Evolutionary conservation across 176 grass and related monocot genomes (phyloP).

Genomic region (Dactylis glomerata): DNA sequence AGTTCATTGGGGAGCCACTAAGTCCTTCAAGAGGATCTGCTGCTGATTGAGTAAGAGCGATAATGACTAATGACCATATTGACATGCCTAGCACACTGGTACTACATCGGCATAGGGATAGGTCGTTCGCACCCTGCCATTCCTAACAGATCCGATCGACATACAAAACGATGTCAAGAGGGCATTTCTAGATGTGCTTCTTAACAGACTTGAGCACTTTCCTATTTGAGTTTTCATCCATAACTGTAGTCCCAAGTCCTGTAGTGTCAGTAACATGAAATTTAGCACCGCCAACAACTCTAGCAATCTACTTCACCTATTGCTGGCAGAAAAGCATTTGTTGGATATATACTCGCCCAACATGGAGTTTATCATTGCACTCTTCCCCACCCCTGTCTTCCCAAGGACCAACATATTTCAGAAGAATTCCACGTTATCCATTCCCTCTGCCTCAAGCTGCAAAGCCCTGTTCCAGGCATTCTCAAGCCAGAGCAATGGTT

Average conservation of each 20-base stretch:
- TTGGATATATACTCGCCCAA: conserved; percentile 66
- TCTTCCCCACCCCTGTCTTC: conserved; percentile 90
- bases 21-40: conserved; percentile 70
- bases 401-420: conserved; percentile 89
- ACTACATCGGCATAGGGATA: conserved; percentile 54
- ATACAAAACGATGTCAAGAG: conserved; percentile 81
- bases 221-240: conserved; percentile 68
- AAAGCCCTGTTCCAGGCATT: conserved; percentile 71
- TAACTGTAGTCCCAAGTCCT: conserved; percentile 54
- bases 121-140: conserved; percentile 51
- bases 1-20: conserved; percentile 63
- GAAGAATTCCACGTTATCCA: conserved; percentile 61
- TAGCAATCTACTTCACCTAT: conserved; percentile 59
- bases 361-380: conserved; percentile 89
- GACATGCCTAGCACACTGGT: conserved; percentile 65
- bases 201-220: conserved; percentile 77
- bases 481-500: conserved; percentile 50
- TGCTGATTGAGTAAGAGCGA: conserved; percentile 80
- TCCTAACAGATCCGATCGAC: conserved; percentile 78
- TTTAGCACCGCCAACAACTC: conserved; percentile 66
- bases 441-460: conserved; percentile 59
- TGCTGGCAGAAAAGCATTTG: conserved; percentile 62
- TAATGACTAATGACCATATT: conserved; percentile 69
- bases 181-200: conserved; percentile 64
- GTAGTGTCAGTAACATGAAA: conserved; percentile 81